Evolutionary conservation across 78 protist genomes (phyloP), one percentile per base, ranked within the genome.

Genomic region (Neovahlkampfia damariscottae): DNA sequence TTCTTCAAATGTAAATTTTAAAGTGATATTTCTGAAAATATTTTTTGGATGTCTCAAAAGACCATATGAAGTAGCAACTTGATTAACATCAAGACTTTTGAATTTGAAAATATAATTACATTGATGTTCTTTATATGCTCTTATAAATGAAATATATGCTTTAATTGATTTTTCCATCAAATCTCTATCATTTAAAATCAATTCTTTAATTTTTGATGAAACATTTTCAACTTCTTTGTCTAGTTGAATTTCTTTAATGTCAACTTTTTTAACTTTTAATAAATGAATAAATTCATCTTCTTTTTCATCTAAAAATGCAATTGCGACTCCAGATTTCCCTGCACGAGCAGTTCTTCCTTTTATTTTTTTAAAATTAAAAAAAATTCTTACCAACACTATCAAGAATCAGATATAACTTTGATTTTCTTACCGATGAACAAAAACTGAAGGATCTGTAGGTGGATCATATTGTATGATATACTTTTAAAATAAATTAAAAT

Each of bases 311-410:
- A 92, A 50, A 29, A 83, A 88, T 0, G 85, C 10, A 38, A 91
- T 39, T 0, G 91, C 85, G 8, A n/a, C 59, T 3, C 96, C 96
- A 0, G 34, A 59, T 27, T 78, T 32, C 10, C 95, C 95, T 73
- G 86, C 80, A 34, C 97, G 77, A 7, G 96, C 97, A 9, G 97
- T 93, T 30, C 97, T 70, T 29, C 97, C 97, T 30, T 90, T n/a
- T n/a, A n/a, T n/a, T n/a, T n/a, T n/a, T n/a, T n/a, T n/a, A n/a
- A n/a, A n/a, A n/a, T n/a, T n/a, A n/a, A n/a, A n/a, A n/a, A n/a
- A n/a, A n/a, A n/a, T n/a, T n/a, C n/a, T n/a, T n/a, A n/a, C n/a
- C n/a, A n/a, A n/a, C n/a, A n/a, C n/a, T n/a, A n/a, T n/a, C n/a
- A n/a, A n/a, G n/a, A n/a, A n/a, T n/a, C n/a, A n/a, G n/a, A n/a